Percentiles rank a stretch among this genome's conserved stretches.
Evolutionary conservation across 176 grass and related monocot species (phyloP).

Genomic region (Raddia guianensis): DNA sequence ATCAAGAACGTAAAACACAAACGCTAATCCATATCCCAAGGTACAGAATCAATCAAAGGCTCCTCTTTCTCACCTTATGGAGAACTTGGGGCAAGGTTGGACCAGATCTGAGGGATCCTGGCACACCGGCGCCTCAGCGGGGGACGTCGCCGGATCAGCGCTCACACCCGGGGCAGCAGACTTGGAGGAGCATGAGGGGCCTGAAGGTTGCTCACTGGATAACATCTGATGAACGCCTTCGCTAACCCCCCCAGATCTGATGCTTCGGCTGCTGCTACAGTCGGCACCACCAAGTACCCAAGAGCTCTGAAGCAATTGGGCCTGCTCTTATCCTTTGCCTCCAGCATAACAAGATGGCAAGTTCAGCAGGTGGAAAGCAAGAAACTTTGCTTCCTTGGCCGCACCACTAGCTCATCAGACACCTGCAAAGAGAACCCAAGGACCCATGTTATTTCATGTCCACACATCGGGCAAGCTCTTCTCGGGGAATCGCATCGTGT

Average conservation of each 20-base stretch:
- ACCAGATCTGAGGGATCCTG: conserved; percentile 61
- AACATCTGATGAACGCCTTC: conserved; percentile 89
- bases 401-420: conserved; percentile 40
- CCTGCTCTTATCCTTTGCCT: conserved; percentile 74
- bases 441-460: conserved; percentile 87
- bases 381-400: conserved; percentile 35
- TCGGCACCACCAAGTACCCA: conserved; percentile 57
- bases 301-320: conserved; percentile 76
- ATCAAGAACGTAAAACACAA: conserved; percentile 48
- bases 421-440: conserved; percentile 55
- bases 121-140: conserved; percentile 8
- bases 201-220: conserved; percentile 73
- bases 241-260: conserved; percentile 46
- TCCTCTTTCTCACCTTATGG: conserved; percentile 76
- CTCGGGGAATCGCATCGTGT: conserved; percentile 39
- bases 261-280: conserved; percentile 39
- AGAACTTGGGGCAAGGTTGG: conserved; percentile 70
- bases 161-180: conserved; percentile 45
- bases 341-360: conserved; percentile 74
- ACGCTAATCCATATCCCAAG: conserved; percentile 42
- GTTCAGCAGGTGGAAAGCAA: conserved; percentile 55
- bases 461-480: conserved; percentile 36
- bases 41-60: conserved; percentile 34
- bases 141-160: conserved; percentile 48
- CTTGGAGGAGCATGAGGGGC: conserved; percentile 69